Conservation (phyloP, 2,329 filamentous ascomycete genomes). For the Cadophora sp. region DNA sequence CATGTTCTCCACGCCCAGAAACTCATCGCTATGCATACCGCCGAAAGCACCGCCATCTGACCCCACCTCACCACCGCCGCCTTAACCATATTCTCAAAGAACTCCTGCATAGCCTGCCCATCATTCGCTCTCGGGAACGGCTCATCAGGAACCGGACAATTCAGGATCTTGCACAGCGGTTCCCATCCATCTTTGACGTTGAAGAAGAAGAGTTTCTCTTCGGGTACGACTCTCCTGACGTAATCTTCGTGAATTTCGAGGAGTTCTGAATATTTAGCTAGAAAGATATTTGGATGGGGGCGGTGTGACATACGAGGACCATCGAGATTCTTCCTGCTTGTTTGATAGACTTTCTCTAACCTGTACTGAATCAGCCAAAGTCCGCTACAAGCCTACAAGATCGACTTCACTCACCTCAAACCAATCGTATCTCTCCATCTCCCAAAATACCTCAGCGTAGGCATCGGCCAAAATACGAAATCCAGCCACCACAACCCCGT, state of each 20-base stretch:
- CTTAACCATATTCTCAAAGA: constrained; percentile 19
- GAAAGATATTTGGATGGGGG: no score
- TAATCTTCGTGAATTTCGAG: constrained; percentile 28
- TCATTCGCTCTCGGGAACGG: constrained; percentile 44
- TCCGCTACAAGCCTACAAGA: not conserved
- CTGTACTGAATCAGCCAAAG: not conserved
- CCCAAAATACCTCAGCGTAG: constrained; percentile 28
- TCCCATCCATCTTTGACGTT: constrained; percentile 43
- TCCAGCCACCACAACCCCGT: constrained; percentile 22
- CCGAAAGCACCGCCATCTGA: constrained; percentile 14
- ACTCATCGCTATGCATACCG: constrained; percentile 10
- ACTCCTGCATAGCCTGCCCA: constrained; percentile 25
- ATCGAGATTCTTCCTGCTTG: constrained; percentile 8
- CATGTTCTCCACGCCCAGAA: constrained; percentile 3
- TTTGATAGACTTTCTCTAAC: constrained; percentile 20
- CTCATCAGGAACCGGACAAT: constrained; percentile 42
- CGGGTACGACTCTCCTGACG: constrained; percentile 24
- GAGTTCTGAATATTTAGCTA: constrained; percentile 21
- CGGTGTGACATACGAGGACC: constrained; percentile 24
- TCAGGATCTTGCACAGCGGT: constrained; percentile 45
- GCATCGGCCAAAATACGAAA: constrained; percentile 25
- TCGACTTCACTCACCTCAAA: constrained; percentile 10
- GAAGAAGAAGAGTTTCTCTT: constrained; percentile 26
- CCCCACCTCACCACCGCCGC: constrained; percentile 22
- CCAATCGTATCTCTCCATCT: constrained; percentile 21